phyloP scores from a whole-genome alignment of 306 rosid genomes.

The Macrotyloma uniflorum region DNA sequence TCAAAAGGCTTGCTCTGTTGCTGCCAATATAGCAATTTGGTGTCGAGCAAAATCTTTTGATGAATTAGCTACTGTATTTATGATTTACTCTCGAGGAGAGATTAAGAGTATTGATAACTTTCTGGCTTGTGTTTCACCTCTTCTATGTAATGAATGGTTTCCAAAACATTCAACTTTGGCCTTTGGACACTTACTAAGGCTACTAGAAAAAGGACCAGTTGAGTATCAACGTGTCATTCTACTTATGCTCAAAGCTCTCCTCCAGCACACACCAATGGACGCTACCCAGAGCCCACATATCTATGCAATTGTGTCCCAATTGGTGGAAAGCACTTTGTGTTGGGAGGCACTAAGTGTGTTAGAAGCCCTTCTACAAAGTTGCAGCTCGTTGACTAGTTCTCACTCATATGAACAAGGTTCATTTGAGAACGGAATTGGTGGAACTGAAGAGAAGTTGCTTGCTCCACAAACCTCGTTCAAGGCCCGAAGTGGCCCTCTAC shows the following conservation, averaged over 20 bases:
- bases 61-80: constrained; percentile 85
- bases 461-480: constrained; percentile 88
- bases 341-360: constrained; percentile 97
- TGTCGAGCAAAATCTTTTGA: constrained; percentile 91
- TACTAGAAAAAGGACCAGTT: constrained; percentile 91
- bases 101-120: constrained; percentile 77
- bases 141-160: constrained; percentile 90
- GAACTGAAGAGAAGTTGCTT: constrained; percentile 72
- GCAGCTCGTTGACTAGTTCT: constrained; percentile 85
- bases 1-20: constrained; percentile 93
- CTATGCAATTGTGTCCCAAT: constrained; percentile 92
- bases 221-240: constrained; percentile 97
- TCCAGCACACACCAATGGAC: constrained; percentile 98
- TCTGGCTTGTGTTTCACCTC: constrained; percentile 92
- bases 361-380: constrained; percentile 98
- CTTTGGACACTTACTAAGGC: constrained; percentile 88
- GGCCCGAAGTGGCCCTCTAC: constrained; percentile 96
- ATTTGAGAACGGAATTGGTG: constrained; percentile 75
- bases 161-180: constrained; percentile 94
- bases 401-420: constrained; percentile 72
- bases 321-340: constrained; percentile 96
- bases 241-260: constrained; percentile 93
- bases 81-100: constrained; percentile 85
- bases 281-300: constrained; percentile 99
- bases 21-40: constrained; percentile 86